phyloP scores from a whole-genome alignment of 495 filamentous ascomycete genomes.

The Lasiosphaeriaceae sp. region DNA sequence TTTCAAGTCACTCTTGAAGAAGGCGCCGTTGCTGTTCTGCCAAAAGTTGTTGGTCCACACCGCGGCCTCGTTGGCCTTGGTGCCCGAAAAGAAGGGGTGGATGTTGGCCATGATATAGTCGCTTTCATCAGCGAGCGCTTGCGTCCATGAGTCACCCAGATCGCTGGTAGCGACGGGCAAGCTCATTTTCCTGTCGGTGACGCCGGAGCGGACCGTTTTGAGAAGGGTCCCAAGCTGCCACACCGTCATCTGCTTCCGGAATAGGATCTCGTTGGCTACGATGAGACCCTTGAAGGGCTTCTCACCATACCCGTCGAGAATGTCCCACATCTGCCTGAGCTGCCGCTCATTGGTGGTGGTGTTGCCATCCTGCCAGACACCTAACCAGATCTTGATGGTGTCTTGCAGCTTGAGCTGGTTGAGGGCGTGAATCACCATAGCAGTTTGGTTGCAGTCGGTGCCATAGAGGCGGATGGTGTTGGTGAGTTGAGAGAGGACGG shows the following conservation, averaged over 20 bases:
- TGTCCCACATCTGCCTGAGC: conserved; percentile 72
- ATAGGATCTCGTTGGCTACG: conserved; percentile 93
- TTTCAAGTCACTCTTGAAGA: conserved; percentile 54
- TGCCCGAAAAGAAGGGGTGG: conserved; percentile 93
- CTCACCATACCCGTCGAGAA: conserved; percentile 65
- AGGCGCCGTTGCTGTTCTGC: conserved; percentile 58
- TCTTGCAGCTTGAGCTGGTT: conserved; percentile 65
- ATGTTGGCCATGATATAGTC: conserved; percentile 96
- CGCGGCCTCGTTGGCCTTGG: conserved; percentile 62
- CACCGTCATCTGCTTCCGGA: conserved; percentile 67
- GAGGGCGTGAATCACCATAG: conserved; percentile 87
- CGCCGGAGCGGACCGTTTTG: conserved; percentile 61
- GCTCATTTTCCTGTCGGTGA: conserved; percentile 60
- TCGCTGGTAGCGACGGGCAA: conserved; percentile 86
- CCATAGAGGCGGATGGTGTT: conserved; percentile 89
- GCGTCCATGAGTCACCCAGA: conserved; percentile 84
- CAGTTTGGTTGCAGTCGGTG: conserved; percentile 96
- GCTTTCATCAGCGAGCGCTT: conserved; percentile 58
- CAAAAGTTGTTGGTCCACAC: conserved; percentile 86
- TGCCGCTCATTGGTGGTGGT: conserved; percentile 78
- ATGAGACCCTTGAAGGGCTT: conserved; percentile 78
- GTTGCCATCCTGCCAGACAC: conserved; percentile 90
- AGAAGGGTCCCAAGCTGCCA: conserved; percentile 63
- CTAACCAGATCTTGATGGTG: conserved; percentile 85
- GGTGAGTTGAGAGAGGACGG: conserved; percentile 86